A percentile compares a stretch with the other conserved stretches of the same genome.
Evolutionary conservation across 139 green algal species (phyloP).

Genomic region (Zygnema cylindricum): DNA sequence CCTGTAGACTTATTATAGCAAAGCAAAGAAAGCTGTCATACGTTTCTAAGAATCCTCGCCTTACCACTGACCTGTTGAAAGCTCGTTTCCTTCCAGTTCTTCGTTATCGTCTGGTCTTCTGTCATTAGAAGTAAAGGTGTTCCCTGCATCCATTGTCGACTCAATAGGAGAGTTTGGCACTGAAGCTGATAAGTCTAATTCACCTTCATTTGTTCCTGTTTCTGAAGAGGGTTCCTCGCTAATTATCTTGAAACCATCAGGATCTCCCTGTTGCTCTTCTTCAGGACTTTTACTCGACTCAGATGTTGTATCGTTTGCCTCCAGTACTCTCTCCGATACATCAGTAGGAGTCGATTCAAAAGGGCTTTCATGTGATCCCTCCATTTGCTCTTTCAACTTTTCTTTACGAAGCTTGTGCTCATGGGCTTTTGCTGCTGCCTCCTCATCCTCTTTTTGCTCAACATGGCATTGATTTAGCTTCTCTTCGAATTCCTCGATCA

Average conservation of each 20-base stretch:
- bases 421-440: slow-evolving; percentile 13
- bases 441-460: slow-evolving; percentile 51
- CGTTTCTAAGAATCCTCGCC: no score
- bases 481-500: slow-evolving; percentile 55
- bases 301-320: background rate
- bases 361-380: background rate
- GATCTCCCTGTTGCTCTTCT: background rate
- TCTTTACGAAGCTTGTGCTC: slow-evolving; percentile 8
- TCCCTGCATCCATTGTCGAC: background rate
- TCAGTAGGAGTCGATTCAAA: background rate
- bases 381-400: background rate
- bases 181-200: background rate
- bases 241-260: background rate
- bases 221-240: background rate
- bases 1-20: no score
- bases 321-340: background rate
- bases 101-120: background rate
- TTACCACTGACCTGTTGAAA: background rate
- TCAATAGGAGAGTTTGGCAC: background rate
- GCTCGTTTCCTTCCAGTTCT: background rate
- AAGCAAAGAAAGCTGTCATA: no score
- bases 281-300: background rate
- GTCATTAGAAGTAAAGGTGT: background rate
- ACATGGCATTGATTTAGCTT: slow-evolving; percentile 27
- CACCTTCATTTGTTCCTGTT: background rate